Percentiles rank a stretch among this genome's conserved stretches.
phyloP scores from a whole-genome alignment of 257 asterid species.

The Apocynum venetum region DNA sequence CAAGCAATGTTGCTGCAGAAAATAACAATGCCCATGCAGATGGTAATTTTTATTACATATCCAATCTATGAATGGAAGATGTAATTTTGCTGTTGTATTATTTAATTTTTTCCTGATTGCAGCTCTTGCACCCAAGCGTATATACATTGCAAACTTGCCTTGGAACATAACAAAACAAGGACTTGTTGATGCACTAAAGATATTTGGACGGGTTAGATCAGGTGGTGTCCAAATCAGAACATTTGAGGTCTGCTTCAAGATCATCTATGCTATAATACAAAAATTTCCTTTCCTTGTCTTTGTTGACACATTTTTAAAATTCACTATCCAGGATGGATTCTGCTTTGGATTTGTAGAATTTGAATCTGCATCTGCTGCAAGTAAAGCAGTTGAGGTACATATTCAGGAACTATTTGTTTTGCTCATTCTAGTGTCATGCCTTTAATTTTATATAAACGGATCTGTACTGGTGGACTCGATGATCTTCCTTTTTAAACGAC shows the following conservation, averaged over 20 bases:
- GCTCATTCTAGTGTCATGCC: neutral
- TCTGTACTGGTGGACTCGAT: neutral
- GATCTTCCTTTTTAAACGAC: neutral
- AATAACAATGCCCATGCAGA: conserved; percentile 14
- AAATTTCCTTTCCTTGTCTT: neutral
- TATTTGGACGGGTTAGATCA: conserved; percentile 44
- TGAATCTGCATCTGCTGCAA: conserved; percentile 51
- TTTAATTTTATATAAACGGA: neutral
- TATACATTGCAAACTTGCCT: conserved; percentile 53
- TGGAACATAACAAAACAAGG: conserved; percentile 35
- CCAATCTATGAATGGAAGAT: neutral
- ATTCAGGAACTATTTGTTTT: neutral
- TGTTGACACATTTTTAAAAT: conserved; percentile 11
- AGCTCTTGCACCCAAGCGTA: conserved; percentile 30
- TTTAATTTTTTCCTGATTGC: conserved; percentile 4
- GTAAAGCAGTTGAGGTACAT: conserved; percentile 56
- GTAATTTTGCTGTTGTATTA: neutral
- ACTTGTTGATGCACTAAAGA: conserved; percentile 33
- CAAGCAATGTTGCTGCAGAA: conserved; percentile 18
- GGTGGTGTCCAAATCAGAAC: conserved; percentile 42
- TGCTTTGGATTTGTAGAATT: conserved; percentile 72
- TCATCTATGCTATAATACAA: neutral
- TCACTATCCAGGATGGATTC: conserved; percentile 53
- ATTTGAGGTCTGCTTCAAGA: conserved; percentile 31
- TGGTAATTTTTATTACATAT: conserved; percentile 20